Percentiles rank a stretch among this genome's conserved stretches.
These are phyloP conservation scores for Saccharomyces kudriavzevii DNA, from an alignment of 805 yeast genomes.

Conservation along the genomic window DNA sequence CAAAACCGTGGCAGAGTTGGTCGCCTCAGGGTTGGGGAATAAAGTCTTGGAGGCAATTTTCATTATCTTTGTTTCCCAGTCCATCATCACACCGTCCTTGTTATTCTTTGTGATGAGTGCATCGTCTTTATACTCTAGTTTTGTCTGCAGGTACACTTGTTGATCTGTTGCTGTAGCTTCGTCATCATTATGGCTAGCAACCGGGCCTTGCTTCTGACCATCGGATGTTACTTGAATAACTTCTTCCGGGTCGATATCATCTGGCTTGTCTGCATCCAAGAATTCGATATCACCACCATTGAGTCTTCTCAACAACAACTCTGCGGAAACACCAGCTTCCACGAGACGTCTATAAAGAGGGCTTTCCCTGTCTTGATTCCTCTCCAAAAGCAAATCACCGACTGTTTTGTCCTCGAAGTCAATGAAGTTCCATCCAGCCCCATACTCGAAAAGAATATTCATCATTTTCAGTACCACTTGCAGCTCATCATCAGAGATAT, in stretches of 20 bases:
- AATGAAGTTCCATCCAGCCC: slow-evolving; percentile 85
- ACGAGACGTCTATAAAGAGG: slow-evolving; percentile 46
- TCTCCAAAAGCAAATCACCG: slow-evolving; percentile 65
- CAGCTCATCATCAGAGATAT: slow-evolving; percentile 34
- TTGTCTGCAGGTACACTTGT: slow-evolving; percentile 52
- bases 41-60: slow-evolving; percentile 66
- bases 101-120: slow-evolving; percentile 66
- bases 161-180: slow-evolving; percentile 60
- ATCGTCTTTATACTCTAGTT: slow-evolving; percentile 55
- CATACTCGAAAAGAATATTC: slow-evolving; percentile 62
- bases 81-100: slow-evolving; percentile 94
- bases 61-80: slow-evolving; percentile 87
- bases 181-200: slow-evolving; percentile 37
- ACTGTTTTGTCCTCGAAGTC: slow-evolving; percentile 72
- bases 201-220: background rate
- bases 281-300: slow-evolving; percentile 59
- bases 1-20: slow-evolving; percentile 42
- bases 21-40: slow-evolving; percentile 34
- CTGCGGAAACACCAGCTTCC: slow-evolving; percentile 87
- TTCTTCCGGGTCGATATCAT: slow-evolving; percentile 14
- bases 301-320: slow-evolving; percentile 65
- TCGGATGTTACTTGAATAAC: background rate
- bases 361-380: slow-evolving; percentile 35
- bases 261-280: slow-evolving; percentile 36
- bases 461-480: slow-evolving; percentile 47